Percentiles rank a stretch among this genome's conserved stretches.
Evolutionary conservation across 352 stramenopile genomes (phyloP).

Genomic region (Phytophthora uliginosa): DNA sequence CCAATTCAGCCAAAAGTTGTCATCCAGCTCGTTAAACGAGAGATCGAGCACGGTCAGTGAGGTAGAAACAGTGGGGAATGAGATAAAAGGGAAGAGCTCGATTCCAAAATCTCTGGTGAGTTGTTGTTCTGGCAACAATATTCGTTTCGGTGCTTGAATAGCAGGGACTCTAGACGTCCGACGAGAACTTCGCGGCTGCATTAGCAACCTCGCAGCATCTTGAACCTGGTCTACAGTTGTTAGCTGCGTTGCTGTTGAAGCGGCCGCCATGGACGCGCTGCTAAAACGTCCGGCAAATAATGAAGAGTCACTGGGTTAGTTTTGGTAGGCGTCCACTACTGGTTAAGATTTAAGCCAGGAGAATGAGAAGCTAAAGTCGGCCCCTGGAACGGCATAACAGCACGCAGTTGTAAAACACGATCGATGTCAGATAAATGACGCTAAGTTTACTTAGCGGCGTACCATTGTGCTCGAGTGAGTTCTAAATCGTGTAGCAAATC

Average conservation of each 20-base stretch:
- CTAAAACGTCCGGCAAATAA: not conserved
- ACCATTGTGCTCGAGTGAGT: slow-evolving; percentile 36
- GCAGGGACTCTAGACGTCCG: slow-evolving; percentile 5
- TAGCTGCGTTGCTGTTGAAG: slow-evolving; percentile 6
- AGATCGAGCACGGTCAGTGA: slow-evolving; percentile 47
- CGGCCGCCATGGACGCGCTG: not conserved
- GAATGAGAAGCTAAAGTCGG: slow-evolving; percentile 32
- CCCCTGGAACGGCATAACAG: not conserved
- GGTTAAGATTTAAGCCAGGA: slow-evolving; percentile 12
- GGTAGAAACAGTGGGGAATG: slow-evolving; percentile 2
- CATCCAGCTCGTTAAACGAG: slow-evolving; percentile 63
- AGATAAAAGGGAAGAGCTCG: slow-evolving; percentile 34
- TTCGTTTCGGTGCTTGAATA: slow-evolving; percentile 13
- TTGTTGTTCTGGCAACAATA: slow-evolving; percentile 38
- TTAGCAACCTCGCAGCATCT: slow-evolving; percentile 15
- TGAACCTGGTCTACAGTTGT: slow-evolving; percentile 16
- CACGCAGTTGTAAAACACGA: not conserved
- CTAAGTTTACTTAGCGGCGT: not conserved
- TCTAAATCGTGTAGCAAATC: slow-evolving; percentile 44
- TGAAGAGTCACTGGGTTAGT: not conserved
- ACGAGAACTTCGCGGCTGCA: slow-evolving; percentile 16
- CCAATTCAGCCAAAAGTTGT: slow-evolving; percentile 45
- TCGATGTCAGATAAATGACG: not conserved
- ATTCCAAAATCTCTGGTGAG: slow-evolving; percentile 19
- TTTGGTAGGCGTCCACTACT: no score